phyloP scores from a whole-genome alignment of 768 basidiomycete species.

The Roridomyces roridus region DNA sequence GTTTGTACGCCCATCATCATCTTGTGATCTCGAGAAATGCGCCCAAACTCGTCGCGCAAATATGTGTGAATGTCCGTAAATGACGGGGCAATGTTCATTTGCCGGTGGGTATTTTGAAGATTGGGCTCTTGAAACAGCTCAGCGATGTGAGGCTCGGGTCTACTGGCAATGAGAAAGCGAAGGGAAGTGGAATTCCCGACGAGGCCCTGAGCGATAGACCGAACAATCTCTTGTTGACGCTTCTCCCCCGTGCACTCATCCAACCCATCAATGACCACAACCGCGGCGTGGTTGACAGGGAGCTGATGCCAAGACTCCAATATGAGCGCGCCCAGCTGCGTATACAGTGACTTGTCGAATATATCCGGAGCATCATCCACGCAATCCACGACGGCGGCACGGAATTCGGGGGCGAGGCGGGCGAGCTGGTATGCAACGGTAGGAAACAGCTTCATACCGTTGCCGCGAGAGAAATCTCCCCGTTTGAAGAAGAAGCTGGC shows the following conservation, averaged over 20 bases:
- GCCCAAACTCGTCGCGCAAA: neutral
- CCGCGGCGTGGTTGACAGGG: neutral
- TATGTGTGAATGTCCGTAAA: neutral
- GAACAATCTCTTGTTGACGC: neutral
- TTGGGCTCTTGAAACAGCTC: neutral
- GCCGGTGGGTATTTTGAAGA: neutral
- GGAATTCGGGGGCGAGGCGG: neutral
- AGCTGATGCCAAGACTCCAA: neutral
- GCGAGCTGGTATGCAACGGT: conserved; percentile 2
- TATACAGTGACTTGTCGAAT: neutral
- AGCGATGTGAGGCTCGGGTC: neutral
- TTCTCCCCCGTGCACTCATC: neutral
- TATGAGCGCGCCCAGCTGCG: neutral
- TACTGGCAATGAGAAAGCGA: conserved; percentile 1
- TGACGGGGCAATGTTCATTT: neutral
- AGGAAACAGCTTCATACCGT: neutral
- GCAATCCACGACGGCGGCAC: neutral
- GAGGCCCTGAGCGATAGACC: neutral
- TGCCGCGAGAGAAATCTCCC: neutral
- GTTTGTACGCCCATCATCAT: neutral
- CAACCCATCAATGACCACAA: neutral
- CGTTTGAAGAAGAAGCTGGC: conserved; percentile 2
- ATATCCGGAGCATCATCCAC: neutral
- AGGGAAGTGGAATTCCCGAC: neutral
- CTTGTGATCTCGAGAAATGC: neutral